phyloP scores from a whole-genome alignment of 495 filamentous ascomycete species.

The Cryomyces antarcticus region DNA sequence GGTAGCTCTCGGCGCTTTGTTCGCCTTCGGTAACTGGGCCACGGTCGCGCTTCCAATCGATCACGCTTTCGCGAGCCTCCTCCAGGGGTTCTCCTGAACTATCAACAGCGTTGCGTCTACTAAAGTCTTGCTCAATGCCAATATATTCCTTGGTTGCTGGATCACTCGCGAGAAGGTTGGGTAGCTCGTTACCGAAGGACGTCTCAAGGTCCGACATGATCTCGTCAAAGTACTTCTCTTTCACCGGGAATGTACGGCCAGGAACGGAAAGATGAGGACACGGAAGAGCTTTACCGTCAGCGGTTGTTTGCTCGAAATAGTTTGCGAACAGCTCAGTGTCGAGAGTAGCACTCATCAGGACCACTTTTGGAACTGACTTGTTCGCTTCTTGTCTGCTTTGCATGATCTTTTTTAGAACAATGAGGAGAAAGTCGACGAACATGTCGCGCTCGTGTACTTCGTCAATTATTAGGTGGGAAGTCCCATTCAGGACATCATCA shows the following conservation, averaged over 20 bases:
- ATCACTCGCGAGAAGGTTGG: constrained; percentile 14
- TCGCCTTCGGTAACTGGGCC: not conserved
- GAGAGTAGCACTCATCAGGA: constrained; percentile 41
- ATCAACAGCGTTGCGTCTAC: constrained; percentile 1
- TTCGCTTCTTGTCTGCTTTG: constrained; percentile 17
- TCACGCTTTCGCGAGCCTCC: not conserved
- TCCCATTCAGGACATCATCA: constrained; percentile 21
- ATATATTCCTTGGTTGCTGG: constrained; percentile 18
- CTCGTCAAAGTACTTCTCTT: constrained; percentile 29
- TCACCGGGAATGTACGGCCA: constrained; percentile 34
- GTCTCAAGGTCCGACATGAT: constrained; percentile 21
- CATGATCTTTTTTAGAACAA: constrained; percentile 29
- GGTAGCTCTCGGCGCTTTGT: constrained; percentile 9
- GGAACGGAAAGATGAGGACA: constrained; percentile 35
- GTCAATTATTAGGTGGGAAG: constrained; percentile 36
- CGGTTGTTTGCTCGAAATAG: constrained; percentile 24
- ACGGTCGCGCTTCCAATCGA: not conserved
- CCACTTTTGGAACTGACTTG: constrained; percentile 26
- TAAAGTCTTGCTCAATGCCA: constrained; percentile 15
- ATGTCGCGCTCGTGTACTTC: constrained; percentile 42
- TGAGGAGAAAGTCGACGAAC: constrained; percentile 32
- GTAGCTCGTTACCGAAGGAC: constrained; percentile 7
- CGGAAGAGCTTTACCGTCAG: constrained; percentile 1
- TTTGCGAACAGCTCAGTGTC: constrained; percentile 32
- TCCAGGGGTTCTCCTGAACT: not conserved